A percentile compares a stretch with the other conserved stretches of the same genome.
Evolutionary conservation across 1,139 yeast species (phyloP).

Genomic region (Saccharomyces hybrid): DNA sequence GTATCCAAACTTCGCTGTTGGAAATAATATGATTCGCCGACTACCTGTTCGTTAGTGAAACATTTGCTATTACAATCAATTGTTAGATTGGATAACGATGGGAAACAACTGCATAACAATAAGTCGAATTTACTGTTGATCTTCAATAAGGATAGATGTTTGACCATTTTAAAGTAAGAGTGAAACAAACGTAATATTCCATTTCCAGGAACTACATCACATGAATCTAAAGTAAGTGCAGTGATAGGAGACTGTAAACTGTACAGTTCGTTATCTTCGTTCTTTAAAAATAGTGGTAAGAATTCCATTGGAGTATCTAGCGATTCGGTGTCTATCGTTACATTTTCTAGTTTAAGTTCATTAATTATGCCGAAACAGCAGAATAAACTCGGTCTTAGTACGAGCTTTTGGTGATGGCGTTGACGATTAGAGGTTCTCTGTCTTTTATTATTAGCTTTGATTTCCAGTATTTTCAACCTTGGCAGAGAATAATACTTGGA

Average conservation of each 20-base stretch:
- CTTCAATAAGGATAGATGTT: conserved; percentile 34
- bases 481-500: conserved; percentile 22
- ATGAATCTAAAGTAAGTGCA: conserved; percentile 27
- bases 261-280: conserved; percentile 13
- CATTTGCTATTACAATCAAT: conserved; percentile 45
- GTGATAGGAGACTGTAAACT: conserved; percentile 32
- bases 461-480: conserved; percentile 23
- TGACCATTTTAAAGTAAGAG: conserved; percentile 37
- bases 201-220: conserved; percentile 33
- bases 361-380: conserved; percentile 41
- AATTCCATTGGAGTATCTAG: conserved; percentile 33
- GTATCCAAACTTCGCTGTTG: conserved; percentile 10
- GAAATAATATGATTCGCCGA: conserved; percentile 23
- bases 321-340: conserved; percentile 41
- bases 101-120: conserved; percentile 43
- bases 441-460: conserved; percentile 12
- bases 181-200: conserved; percentile 30
- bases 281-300: conserved; percentile 24
- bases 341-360: conserved; percentile 40
- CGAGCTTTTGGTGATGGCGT: conserved; percentile 13
- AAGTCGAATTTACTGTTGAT: conserved; percentile 41
- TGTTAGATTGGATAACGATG: conserved; percentile 31
- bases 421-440: conserved; percentile 8
- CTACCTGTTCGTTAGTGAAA: conserved; percentile 32
- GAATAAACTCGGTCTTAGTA: conserved; percentile 36